A percentile compares a stretch with the other conserved stretches of the same genome.
phyloP scores from a whole-genome alignment of 768 basidiomycete species.

The Hypholoma fasciculare region DNA sequence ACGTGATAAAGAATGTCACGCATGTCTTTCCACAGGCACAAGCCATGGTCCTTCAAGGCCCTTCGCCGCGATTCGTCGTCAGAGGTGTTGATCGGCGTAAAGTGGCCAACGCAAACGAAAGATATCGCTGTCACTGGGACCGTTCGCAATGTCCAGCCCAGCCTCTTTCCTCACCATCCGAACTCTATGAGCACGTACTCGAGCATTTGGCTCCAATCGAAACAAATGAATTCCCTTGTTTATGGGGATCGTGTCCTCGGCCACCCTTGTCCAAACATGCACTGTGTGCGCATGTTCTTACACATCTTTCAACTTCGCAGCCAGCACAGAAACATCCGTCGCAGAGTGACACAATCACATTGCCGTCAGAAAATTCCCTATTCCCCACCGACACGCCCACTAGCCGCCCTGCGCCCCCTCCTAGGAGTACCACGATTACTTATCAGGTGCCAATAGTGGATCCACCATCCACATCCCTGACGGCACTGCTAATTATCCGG shows the following conservation, averaged over 20 bases:
- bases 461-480: conserved; percentile 73
- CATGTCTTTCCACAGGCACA: conserved; percentile 82
- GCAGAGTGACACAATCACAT: conserved; percentile 73
- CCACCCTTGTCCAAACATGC: conserved; percentile 43
- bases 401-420: conserved; percentile 66
- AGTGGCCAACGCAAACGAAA: conserved; percentile 54
- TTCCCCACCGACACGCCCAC: conserved; percentile 68
- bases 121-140: conserved; percentile 80
- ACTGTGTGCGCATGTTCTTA: conserved; percentile 70
- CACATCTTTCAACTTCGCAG: conserved; percentile 69
- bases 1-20: conserved; percentile 93
- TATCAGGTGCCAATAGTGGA: conserved; percentile 61
- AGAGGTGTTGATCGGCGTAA: conserved; percentile 78
- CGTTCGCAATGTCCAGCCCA: conserved; percentile 51
- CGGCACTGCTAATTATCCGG: conserved; percentile 80
- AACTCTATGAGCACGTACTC: conserved; percentile 74
- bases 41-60: conserved; percentile 81
- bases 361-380: conserved; percentile 53
- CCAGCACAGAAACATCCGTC: conserved; percentile 59
- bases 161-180: conserved; percentile 52
- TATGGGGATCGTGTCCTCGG: conserved; percentile 71
- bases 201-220: conserved; percentile 52
- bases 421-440: conserved; percentile 59
- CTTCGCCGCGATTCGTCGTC: conserved; percentile 80
- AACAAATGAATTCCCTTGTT: conserved; percentile 50